Percentiles rank a stretch among this genome's conserved stretches.
Evolutionary conservation across 495 filamentous ascomycete species (phyloP).

Genomic region (Hypoxylon fragiforme): DNA sequence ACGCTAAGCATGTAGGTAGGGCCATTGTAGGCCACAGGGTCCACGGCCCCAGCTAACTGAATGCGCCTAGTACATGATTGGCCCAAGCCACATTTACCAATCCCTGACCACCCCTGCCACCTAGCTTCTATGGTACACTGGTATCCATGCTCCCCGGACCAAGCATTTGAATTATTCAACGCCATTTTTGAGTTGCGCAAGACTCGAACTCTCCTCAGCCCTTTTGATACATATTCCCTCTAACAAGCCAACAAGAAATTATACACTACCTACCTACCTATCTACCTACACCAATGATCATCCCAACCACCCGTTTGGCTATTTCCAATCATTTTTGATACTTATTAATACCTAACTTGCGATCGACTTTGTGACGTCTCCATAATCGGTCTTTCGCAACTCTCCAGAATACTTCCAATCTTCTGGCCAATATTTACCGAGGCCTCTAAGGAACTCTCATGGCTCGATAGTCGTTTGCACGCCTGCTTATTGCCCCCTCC

Average conservation of each 20-base stretch:
- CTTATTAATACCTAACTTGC: too few species aligned
- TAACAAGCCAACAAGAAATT: not conserved
- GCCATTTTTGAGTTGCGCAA: not conserved
- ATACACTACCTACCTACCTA: constrained; percentile 1
- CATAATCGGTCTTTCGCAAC: too few species aligned
- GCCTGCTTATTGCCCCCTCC: constrained; percentile 5
- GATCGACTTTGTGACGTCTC: too few species aligned
- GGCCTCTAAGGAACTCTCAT: constrained; percentile 1
- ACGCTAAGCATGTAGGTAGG: too few species aligned
- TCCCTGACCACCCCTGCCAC: too few species aligned
- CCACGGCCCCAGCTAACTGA: not conserved
- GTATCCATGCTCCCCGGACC: too few species aligned
- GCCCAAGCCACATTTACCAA: constrained; percentile 10
- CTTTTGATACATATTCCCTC: not conserved
- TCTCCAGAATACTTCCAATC: too few species aligned
- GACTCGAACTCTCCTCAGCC: not conserved
- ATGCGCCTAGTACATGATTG: constrained; percentile 9
- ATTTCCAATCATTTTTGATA: too few species aligned
- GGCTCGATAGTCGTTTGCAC: constrained; percentile 17
- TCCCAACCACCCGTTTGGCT: too few species aligned
- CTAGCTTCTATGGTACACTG: too few species aligned
- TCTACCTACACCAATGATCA: too few species aligned
- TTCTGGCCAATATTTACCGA: not conserved
- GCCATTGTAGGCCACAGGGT: too few species aligned
- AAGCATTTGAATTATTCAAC: not conserved